Evolutionary conservation across 108 stramenopile species (phyloP).

Genomic region (Nitzschia sp.): DNA sequence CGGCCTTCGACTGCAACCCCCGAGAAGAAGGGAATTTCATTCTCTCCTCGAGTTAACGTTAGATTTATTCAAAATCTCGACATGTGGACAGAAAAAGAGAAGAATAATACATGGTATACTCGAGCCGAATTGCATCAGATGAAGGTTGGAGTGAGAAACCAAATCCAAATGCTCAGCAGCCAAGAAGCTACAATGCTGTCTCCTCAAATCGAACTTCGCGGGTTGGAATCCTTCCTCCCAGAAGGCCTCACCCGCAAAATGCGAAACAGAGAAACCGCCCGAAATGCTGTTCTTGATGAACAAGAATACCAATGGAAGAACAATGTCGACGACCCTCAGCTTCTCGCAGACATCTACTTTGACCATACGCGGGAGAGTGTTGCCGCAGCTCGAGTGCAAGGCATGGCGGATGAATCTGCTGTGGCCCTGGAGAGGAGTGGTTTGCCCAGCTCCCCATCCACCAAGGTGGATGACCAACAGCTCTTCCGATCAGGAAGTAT

Average conservation of each 20-base stretch:
- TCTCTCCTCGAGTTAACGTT: conserved; percentile 1
- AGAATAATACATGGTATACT: conserved; percentile 10
- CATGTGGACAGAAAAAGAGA: conserved; percentile 11
- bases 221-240: conserved; percentile 20
- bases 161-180: not conserved
- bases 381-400: conserved; percentile 1
- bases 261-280: not conserved
- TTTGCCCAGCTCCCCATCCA: not conserved
- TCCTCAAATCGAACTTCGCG: not conserved
- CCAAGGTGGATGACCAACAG: not conserved
- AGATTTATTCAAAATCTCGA: not conserved
- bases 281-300: conserved; percentile 19
- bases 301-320: conserved; percentile 18
- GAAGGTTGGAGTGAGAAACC: not conserved
- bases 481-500: not conserved
- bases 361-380: conserved; percentile 10
- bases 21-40: conserved; percentile 1
- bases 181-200: conserved; percentile 4
- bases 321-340: conserved; percentile 1
- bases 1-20: not conserved
- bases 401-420: not conserved
- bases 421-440: too few relatives aligned
- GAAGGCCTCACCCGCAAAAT: conserved; percentile 11
- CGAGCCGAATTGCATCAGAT: conserved; percentile 9
- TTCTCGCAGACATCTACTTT: conserved; percentile 21